Evolutionary conservation across 164 flowering plant species (phyloP).

Genomic region (Stephania japonica): DNA sequence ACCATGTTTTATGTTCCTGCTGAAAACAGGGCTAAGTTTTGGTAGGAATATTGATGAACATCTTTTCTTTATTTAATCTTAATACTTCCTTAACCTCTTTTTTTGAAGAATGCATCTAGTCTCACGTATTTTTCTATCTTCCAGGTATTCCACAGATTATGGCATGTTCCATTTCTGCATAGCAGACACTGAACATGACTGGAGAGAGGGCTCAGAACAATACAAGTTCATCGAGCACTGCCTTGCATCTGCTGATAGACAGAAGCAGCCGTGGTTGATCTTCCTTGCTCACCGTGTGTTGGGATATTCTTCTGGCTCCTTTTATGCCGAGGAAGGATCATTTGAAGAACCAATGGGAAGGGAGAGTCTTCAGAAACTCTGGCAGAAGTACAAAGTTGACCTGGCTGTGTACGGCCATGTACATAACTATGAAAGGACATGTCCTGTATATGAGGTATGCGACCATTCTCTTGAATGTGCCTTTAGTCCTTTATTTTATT

Average conservation of each 20-base stretch:
- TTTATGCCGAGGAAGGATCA: constrained; percentile 66
- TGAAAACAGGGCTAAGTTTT: constrained; percentile 35
- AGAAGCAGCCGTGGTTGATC: constrained; percentile 91
- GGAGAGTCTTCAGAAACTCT: constrained; percentile 77
- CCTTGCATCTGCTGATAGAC: constrained; percentile 73
- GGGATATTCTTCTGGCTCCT: constrained; percentile 68
- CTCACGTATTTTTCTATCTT: neutral
- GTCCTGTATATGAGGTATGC: constrained; percentile 83
- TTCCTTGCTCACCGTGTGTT: constrained; percentile 90
- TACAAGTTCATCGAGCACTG: constrained; percentile 83
- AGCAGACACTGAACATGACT: constrained; percentile 89
- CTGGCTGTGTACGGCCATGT: constrained; percentile 87
- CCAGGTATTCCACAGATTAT: constrained; percentile 87
- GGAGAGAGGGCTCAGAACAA: constrained; percentile 92
- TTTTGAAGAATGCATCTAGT: neutral
- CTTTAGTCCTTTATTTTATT: neutral
- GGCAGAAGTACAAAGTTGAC: constrained; percentile 95
- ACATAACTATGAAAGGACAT: constrained; percentile 89
- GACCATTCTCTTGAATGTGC: neutral
- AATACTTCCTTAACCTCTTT: neutral
- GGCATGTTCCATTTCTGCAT: constrained; percentile 93
- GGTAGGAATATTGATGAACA: constrained; percentile 19
- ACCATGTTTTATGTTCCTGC: constrained; percentile 45
- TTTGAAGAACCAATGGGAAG: constrained; percentile 94
- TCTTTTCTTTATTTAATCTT: neutral